Evolutionary conservation across 257 asterid genomes (phyloP), one percentile per base, ranked within the genome.

Genomic region (Nicotiana obtusifolia): DNA sequence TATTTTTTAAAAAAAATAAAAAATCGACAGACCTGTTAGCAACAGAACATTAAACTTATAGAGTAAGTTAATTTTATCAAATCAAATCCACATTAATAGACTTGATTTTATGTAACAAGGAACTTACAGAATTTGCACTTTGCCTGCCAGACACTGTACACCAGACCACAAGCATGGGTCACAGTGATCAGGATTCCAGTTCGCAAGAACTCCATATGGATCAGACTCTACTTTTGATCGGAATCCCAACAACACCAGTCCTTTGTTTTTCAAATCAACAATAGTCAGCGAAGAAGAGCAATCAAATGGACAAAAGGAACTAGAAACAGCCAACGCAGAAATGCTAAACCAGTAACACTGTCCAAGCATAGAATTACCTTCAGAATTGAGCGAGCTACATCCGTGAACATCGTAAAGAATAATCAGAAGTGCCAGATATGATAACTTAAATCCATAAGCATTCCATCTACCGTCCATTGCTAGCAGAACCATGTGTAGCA

Each of bases 121-220:
- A 9, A 88, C 99, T 93, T 89, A 95, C 99, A 95, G 84, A 76
- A 62, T 81, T 84, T 86, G 85, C 85, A 95, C 99, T 86, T 86
- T 81, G 22, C 95, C 93, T 31, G 86, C 95, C 47, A 84, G 84
- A 80, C 98, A 95, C 59, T 86, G 89, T 53, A 94, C 85, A 57
- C 98, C 99, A 3, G 89, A 86, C 99, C 99, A 95, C 85, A 78
- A 79, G 86, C 99, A 95, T 6, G 97, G 97, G 81, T 90, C 89
- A 81, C 83, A 82, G 52, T 93, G 95, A 83, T 82, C 77, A 20
- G 89, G 84, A 82, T 90, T 87, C 99, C 99, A 95, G 85, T 93
- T 84, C 26, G 87, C 89, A 81, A 95, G 87, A 84, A 87, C 90
- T 35, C 92, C 89, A 77, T 81, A 87, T 16, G 98, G 97, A 81